Conservation (phyloP, 352 stramenopile genomes). For the Phytophthora hybrid region DNA sequence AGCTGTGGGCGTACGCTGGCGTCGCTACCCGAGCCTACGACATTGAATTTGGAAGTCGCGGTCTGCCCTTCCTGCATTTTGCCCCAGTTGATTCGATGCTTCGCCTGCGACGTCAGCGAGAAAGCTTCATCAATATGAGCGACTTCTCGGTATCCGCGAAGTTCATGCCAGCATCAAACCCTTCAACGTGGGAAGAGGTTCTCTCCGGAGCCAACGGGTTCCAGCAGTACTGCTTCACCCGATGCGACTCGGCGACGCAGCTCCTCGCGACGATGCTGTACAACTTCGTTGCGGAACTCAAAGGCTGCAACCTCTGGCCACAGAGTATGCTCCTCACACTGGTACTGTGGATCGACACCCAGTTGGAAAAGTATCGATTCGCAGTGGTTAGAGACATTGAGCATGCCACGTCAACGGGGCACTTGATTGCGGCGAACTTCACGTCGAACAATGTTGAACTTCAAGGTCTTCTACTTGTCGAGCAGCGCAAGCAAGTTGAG, state of each 20-base stretch:
- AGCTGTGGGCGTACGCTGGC: constrained; percentile 10
- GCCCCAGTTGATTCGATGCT: background rate
- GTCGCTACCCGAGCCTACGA: background rate
- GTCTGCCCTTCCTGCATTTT: constrained; percentile 9
- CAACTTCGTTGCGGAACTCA: background rate
- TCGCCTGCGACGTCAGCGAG: background rate
- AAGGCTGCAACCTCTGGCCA: background rate
- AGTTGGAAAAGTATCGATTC: background rate
- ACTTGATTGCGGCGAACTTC: background rate
- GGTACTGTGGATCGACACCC: constrained; percentile 7
- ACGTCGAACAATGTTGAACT: background rate
- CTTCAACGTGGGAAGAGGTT: background rate
- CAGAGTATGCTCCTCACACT: background rate
- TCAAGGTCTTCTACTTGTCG: background rate
- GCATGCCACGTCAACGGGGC: background rate
- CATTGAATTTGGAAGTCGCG: constrained; percentile 7
- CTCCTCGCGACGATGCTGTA: background rate
- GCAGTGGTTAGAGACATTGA: background rate
- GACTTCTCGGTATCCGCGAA: constrained; percentile 9
- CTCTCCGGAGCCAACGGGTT: constrained; percentile 5
- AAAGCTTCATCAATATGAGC: constrained; percentile 17
- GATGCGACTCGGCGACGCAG: background rate
- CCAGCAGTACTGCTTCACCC: constrained; percentile 7
- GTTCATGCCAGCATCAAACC: constrained; percentile 3
- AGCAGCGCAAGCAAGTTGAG: background rate